A percentile compares a stretch with the other conserved stretches of the same genome.
Conservation (phyloP, 73 alveolate genomes). For the Tetrahymena thermophila region DNA sequence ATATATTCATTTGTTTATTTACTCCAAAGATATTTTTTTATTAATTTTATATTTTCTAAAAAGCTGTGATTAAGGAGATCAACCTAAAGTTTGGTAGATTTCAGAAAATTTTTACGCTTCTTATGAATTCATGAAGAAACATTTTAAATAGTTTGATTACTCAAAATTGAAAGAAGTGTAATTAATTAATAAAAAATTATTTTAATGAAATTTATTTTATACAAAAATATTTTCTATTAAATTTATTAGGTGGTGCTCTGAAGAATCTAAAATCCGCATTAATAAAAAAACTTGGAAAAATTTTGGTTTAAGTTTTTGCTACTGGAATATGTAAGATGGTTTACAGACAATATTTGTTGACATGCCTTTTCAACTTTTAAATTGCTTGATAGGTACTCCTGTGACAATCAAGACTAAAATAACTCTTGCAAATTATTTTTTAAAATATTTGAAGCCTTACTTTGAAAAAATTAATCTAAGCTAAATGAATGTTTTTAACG, state of each 20-base stretch:
- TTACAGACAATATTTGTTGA: not conserved
- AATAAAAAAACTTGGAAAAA: not conserved
- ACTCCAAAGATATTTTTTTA: too few species aligned
- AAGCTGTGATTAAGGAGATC: not conserved
- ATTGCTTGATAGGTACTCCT: not conserved
- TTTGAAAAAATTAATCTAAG: too few species aligned
- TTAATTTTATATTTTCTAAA: too few species aligned
- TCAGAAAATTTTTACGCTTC: not conserved
- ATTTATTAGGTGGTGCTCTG: not conserved
- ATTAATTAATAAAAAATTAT: not conserved
- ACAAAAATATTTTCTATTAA: not conserved
- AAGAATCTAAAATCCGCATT: not conserved
- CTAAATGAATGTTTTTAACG: too few species aligned
- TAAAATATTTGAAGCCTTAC: too few species aligned
- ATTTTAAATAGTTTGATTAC: not conserved
- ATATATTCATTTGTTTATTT: too few species aligned
- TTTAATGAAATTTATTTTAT: not conserved
- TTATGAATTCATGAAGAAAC: not conserved
- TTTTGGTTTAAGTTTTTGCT: not conserved
- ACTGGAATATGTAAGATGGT: not conserved
- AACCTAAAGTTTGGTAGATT: not conserved
- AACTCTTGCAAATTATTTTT: too few species aligned
- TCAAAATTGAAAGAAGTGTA: not conserved
- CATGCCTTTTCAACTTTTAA: not conserved
- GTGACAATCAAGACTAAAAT: not conserved